These are phyloP conservation scores for Neospora caninum DNA, from an alignment of 169 alveolate species.

Conservation along the genomic window DNA sequence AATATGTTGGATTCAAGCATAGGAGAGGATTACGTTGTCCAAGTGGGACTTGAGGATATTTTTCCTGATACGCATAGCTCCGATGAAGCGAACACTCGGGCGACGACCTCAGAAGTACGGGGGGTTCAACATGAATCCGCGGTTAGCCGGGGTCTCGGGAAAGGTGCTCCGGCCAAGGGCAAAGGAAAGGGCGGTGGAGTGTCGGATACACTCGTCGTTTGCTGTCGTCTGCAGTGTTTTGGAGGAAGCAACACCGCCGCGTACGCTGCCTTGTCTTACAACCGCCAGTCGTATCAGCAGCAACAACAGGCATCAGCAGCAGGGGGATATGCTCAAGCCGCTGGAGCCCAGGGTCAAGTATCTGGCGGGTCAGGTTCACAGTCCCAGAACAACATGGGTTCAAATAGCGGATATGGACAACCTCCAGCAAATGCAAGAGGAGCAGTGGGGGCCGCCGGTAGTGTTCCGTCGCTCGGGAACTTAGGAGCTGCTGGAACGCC, in stretches of 20 bases:
- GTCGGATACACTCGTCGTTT: conserved; percentile 24
- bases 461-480: conserved; percentile 26
- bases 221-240: conserved; percentile 38
- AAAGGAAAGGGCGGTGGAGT: conserved; percentile 30
- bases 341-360: neutral
- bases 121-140: neutral
- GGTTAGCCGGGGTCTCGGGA: neutral
- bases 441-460: conserved; percentile 8
- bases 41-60: neutral
- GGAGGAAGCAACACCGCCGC: conserved; percentile 25
- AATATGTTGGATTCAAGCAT: neutral
- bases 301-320: neutral
- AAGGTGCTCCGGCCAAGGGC: conserved; percentile 35
- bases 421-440: neutral
- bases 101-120: neutral
- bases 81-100: neutral
- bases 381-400: neutral
- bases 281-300: neutral
- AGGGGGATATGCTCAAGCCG: neutral
- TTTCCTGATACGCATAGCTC: neutral
- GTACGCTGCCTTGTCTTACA: neutral
- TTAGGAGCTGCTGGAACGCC: neutral
- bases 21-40: neutral
- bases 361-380: neutral
- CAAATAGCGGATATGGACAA: neutral